phyloP scores from a whole-genome alignment of 2,329 filamentous ascomycete genomes.

The Neoascochyta sp. region DNA sequence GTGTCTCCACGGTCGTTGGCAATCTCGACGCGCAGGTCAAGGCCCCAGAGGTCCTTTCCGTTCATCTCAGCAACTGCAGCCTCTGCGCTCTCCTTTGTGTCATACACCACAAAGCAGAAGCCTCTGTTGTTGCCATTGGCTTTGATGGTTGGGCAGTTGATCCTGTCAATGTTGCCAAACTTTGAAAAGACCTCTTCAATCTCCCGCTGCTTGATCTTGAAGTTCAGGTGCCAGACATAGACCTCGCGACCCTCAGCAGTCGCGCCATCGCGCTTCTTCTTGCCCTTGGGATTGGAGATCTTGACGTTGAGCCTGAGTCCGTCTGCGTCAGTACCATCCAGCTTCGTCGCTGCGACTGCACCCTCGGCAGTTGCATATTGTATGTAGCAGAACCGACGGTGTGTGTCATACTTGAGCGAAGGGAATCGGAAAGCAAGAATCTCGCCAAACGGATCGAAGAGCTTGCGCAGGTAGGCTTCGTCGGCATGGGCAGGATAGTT shows the following conservation, averaged over 20 bases:
- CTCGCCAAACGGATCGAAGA: constrained; percentile 70
- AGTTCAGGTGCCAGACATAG: constrained; percentile 79
- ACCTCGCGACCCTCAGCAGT: constrained; percentile 85
- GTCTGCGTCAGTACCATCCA: constrained; percentile 67
- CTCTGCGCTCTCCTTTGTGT: constrained; percentile 61
- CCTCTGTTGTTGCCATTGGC: constrained; percentile 68
- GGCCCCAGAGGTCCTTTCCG: constrained; percentile 64
- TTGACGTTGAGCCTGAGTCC: constrained; percentile 69
- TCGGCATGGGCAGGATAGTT: constrained; percentile 82
- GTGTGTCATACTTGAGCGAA: constrained; percentile 82
- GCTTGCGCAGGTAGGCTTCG: constrained; percentile 62
- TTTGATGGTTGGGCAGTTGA: constrained; percentile 64
- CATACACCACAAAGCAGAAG: constrained; percentile 75
- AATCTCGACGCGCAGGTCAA: constrained; percentile 61
- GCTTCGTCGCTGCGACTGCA: constrained; percentile 56
- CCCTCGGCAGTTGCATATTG: constrained; percentile 64
- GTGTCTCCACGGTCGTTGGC: constrained; percentile 43
- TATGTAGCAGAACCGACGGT: constrained; percentile 91
- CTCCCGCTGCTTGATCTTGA: constrained; percentile 70
- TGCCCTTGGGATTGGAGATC: constrained; percentile 77
- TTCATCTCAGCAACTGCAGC: constrained; percentile 64
- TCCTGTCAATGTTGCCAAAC: constrained; percentile 69
- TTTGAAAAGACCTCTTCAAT: constrained; percentile 67
- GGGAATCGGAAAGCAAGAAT: constrained; percentile 85
- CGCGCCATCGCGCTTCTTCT: constrained; percentile 74